Conservation (phyloP, 768 basidiomycete species). For the Hysterangium stoloniferum region DNA sequence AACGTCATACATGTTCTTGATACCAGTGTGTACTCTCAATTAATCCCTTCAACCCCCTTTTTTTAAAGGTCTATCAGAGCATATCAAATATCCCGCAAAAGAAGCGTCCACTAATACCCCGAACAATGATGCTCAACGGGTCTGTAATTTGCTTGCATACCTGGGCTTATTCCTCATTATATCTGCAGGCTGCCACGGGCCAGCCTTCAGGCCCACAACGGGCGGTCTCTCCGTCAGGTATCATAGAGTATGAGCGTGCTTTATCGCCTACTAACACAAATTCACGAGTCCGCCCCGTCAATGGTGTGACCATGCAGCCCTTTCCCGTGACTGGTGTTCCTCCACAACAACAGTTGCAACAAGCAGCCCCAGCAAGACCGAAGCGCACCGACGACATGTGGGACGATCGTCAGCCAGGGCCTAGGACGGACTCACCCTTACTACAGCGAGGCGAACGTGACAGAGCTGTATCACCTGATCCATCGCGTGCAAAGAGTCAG, state of each 20-base stretch:
- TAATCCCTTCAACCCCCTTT: neutral
- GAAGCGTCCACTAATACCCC: constrained; percentile 33
- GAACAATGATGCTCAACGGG: neutral
- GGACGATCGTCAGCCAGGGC: constrained; percentile 10
- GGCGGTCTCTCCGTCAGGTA: constrained; percentile 21
- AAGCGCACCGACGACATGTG: constrained; percentile 43
- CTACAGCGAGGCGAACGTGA: constrained; percentile 4
- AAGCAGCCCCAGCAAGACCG: constrained; percentile 31
- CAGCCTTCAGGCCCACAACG: constrained; percentile 18
- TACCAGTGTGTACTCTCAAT: constrained; percentile 59
- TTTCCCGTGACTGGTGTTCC: neutral
- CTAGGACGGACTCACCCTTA: constrained; percentile 5
- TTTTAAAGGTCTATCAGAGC: constrained; percentile 38
- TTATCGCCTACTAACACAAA: constrained; percentile 58
- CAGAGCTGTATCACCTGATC: constrained; percentile 3
- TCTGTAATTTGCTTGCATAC: neutral
- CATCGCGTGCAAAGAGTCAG: neutral
- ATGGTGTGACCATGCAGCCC: constrained; percentile 43
- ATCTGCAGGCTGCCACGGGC: constrained; percentile 22
- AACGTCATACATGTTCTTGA: constrained; percentile 85
- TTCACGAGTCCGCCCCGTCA: constrained; percentile 1
- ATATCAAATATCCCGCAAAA: constrained; percentile 91
- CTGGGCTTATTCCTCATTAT: constrained; percentile 23
- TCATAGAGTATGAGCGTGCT: constrained; percentile 37
- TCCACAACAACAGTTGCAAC: constrained; percentile 20